A percentile compares a stretch with the other conserved stretches of the same genome.
These are phyloP conservation scores for Protomyces gravidus DNA, from an alignment of 1,139 yeast species.

Conservation along the genomic window DNA sequence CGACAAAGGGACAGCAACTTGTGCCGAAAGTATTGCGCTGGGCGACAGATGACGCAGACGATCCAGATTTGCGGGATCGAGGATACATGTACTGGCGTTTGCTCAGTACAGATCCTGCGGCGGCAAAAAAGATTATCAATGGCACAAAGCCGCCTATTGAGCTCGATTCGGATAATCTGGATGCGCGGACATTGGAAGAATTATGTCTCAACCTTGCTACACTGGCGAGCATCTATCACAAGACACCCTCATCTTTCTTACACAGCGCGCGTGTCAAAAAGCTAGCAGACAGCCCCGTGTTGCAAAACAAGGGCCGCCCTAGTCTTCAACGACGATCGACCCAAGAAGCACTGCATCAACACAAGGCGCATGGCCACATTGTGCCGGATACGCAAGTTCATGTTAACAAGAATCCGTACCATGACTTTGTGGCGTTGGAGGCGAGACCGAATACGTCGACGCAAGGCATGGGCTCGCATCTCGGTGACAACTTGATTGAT, in stretches of 20 bases:
- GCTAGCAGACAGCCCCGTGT: conserved; percentile 61
- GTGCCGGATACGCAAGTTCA: conserved; percentile 18
- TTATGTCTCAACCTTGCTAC: conserved; percentile 72
- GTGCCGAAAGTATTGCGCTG: conserved; percentile 59
- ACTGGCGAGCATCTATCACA: conserved; percentile 74
- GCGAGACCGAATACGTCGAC: conserved; percentile 8
- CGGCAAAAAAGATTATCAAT: conserved; percentile 53
- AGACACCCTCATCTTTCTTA: conserved; percentile 77
- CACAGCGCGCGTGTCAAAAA: conserved; percentile 56
- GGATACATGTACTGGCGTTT: conserved; percentile 85
- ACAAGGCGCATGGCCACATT: conserved; percentile 14
- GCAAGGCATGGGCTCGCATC: conserved; percentile 8
- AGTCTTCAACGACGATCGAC: conserved; percentile 3
- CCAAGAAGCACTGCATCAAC: conserved; percentile 10
- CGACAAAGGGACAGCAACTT: conserved; percentile 53
- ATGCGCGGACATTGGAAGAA: conserved; percentile 68
- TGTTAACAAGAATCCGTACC: conserved; percentile 13
- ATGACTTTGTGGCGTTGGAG: conserved; percentile 20
- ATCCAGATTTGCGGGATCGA: conserved; percentile 81
- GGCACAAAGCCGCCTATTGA: conserved; percentile 61
- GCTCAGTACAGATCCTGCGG: conserved; percentile 50
- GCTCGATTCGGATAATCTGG: conserved; percentile 65
- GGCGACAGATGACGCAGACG: conserved; percentile 69
- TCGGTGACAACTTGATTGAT: conserved; percentile 12
- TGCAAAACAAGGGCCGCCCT: conserved; percentile 37